A percentile compares a stretch with the other conserved stretches of the same genome.
These are phyloP conservation scores for Rhodotorula glutinis DNA, from an alignment of 1,284 basidiomycete genomes.

Conservation along the genomic window DNA sequence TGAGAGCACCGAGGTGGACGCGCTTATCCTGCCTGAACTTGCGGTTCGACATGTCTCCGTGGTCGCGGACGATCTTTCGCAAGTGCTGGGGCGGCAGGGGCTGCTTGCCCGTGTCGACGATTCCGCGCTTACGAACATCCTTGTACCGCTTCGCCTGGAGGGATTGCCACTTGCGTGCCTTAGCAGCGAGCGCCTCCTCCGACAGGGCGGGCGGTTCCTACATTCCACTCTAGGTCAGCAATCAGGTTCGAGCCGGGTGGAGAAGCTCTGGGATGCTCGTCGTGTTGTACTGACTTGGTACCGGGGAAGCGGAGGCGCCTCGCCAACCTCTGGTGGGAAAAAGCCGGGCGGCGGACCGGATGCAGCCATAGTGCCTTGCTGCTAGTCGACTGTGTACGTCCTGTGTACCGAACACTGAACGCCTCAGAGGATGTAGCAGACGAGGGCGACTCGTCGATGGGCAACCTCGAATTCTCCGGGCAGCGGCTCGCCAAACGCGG, in stretches of 20 bases:
- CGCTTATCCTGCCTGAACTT: constrained; percentile 96
- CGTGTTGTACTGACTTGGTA: constrained; percentile 14
- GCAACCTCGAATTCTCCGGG: not conserved
- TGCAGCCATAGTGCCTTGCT: not conserved
- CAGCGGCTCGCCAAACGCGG: not conserved
- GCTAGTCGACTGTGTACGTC: not conserved
- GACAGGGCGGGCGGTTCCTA: constrained; percentile 55
- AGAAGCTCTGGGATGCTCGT: not conserved
- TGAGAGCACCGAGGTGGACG: constrained; percentile 40
- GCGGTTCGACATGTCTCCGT: constrained; percentile 63
- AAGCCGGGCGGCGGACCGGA: constrained; percentile 26
- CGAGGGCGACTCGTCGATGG: constrained; percentile 2
- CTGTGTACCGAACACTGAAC: not conserved
- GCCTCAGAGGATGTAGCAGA: not conserved
- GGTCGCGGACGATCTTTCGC: constrained; percentile 93
- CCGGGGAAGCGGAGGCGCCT: constrained; percentile 3
- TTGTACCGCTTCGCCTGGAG: constrained; percentile 88
- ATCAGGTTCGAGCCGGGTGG: not conserved
- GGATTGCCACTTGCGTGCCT: constrained; percentile 89
- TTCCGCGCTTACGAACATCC: constrained; percentile 74
- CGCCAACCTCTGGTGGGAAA: constrained; percentile 12
- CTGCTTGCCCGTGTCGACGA: constrained; percentile 89
- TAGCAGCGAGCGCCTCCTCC: constrained; percentile 73
- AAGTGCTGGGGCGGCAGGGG: constrained; percentile 74
- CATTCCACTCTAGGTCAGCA: not conserved